Conservation (phyloP, 768 basidiomycete species). For the Boletus eberwhitei region DNA sequence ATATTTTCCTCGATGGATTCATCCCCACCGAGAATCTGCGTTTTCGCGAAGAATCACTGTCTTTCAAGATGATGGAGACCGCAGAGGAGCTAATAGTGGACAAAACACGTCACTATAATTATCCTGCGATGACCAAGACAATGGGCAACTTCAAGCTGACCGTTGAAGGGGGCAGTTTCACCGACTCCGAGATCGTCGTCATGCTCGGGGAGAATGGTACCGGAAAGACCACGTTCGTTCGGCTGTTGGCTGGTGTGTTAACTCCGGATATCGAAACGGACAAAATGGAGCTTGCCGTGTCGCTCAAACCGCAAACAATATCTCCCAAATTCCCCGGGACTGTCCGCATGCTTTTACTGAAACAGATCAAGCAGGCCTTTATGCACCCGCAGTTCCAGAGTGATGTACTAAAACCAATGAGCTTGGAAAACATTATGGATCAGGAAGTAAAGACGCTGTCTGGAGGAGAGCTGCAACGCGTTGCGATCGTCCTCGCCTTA, state of each 20-base stretch:
- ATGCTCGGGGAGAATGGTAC: constrained; percentile 99
- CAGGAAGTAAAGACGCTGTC: constrained; percentile 98
- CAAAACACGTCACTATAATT: constrained; percentile 86
- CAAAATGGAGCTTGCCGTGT: constrained; percentile 81
- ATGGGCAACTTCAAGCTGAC: constrained; percentile 94
- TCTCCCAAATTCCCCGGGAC: constrained; percentile 96
- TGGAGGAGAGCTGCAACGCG: constrained; percentile 96
- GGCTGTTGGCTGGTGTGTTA: constrained; percentile 87
- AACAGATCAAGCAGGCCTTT: constrained; percentile 91
- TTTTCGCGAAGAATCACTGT: constrained; percentile 92
- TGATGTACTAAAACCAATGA: constrained; percentile 98
- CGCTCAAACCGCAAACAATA: constrained; percentile 97
- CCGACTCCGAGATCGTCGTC: constrained; percentile 99
- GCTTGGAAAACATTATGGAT: constrained; percentile 89
- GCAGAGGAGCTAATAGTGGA: constrained; percentile 86
- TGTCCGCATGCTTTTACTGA: constrained; percentile 92
- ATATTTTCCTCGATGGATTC: constrained; percentile 98
- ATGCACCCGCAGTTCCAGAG: constrained; percentile 99
- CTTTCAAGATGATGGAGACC: constrained; percentile 97
- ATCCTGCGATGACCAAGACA: constrained; percentile 97
- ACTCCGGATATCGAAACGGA: constrained; percentile 77
- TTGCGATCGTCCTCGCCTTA: constrained; percentile 91
- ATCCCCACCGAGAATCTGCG: constrained; percentile 98
- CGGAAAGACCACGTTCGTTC: constrained; percentile 97
- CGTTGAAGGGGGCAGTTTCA: constrained; percentile 85